Evolutionary conservation across 352 stramenopile species (phyloP), one percentile per base, ranked within the genome.

Genomic region (Phytophthora pisi): DNA sequence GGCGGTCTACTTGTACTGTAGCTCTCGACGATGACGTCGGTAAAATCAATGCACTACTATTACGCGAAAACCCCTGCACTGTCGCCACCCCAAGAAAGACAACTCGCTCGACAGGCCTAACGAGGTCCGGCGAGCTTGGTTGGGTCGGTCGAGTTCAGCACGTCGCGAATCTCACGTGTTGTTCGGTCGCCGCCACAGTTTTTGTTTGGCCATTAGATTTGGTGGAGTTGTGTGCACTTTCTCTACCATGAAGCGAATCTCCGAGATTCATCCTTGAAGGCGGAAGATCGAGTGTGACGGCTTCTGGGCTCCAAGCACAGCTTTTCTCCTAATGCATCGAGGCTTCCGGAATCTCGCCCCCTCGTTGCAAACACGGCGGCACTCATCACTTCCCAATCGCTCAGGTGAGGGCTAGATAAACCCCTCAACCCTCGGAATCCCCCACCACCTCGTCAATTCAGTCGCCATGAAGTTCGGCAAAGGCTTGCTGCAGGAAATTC

Each of bases 391-490:
- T 70, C 10, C 18, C 42, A 74, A 65, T 74, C 38, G 18, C 26
- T 43, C 36, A n/a, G 11, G 18, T 56, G 23, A 15, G 47, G 36
- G 31, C 50, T 8, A 52, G 16, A 20, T 46, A 46, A 15, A 20
- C 34, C 5, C 40, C 40, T n/a, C 40, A 20, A 9, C 38, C n/a
- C 54, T n/a, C 28, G 11, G 13, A 47, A 11, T n/a, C 34, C 34
- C 34, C 15, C 23, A 16, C 7, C 5, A 15, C 23, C 7, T 26
- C 28, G 42, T n/a, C 31, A 40, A 60, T 61, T 55, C 51, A 59
- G 34, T 30, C 34, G 24, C 16, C 24, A 94, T 94, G 86, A 94
- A 94, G 74, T 94, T 94, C 61, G 86, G 86, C 67, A 94, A 94
- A 77, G 74, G 75, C 23, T 51, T 94, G 45, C 66, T 94, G 64